Evolutionary conservation across 2,329 filamentous ascomycete species (phyloP), one percentile per base, ranked within the genome.

Genomic region (Colletotrichum higginsianum): DNA sequence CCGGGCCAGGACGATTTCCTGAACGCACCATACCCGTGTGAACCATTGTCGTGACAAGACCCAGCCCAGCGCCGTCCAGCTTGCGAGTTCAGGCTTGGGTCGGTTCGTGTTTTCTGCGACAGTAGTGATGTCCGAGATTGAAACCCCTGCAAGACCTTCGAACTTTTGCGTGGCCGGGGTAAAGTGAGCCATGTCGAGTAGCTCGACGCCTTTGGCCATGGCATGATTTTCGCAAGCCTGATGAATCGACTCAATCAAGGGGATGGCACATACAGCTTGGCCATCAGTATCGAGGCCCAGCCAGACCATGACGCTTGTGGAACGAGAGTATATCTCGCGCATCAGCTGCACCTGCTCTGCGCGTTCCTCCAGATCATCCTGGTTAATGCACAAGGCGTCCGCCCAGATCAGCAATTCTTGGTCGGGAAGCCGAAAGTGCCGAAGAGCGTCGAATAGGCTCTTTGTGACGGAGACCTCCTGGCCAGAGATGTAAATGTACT

Each of bases 361-460:
- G 18, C 69, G 64, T 60, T 76, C 74, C 6, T 61, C 35, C 12
- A 67, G 16, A 16, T 76, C 67, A 0, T 63, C 62, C 38, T 76
- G 74, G 30, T 76, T 72, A 47, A 76, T 73, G 58, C 69, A 75
- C 11, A 76, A 26, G 4, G 71, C 74, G 64, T 76, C 75, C 3
- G 70, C 73, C 75, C 74, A 76, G 44, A 76, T 58, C 21, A 60
- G 49, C 18, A 42, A 12, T 2, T 23, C 47, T 13, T n/a, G 5
- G n/a, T 53, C 44, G 40, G 62, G 13, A n/a, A 18, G 40, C 3
- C 74, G 69, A 18, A 76, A 73, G 15, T 62, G 75, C 13, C 40
- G 65, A 2, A 77, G 61, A 2, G 74, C 76, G 30, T 71, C 73
- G 18, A 55, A 49, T 2, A 77, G 70, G 47, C 74, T 77, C 18